A percentile compares a stretch with the other conserved stretches of the same genome.
These are phyloP conservation scores for Talaromyces stipitatus DNA, from an alignment of 495 filamentous ascomycete species.

Conservation along the genomic window DNA sequence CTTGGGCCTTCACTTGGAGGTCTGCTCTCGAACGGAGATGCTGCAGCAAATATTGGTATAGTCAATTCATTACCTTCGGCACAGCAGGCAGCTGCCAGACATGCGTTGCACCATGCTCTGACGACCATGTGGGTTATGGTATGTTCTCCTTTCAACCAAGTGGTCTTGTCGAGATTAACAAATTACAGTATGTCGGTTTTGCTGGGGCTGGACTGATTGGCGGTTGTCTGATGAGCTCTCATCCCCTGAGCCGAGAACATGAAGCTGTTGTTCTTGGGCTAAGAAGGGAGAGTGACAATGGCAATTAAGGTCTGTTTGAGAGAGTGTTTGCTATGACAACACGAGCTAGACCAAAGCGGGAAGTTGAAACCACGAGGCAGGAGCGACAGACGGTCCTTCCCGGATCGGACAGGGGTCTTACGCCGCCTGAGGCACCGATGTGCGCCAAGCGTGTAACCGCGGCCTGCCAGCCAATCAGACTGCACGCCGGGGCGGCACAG, in stretches of 20 bases:
- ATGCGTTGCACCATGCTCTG: conserved; percentile 49
- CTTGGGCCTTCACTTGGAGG: conserved; percentile 14
- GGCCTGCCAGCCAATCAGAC: neutral
- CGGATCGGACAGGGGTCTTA: neutral
- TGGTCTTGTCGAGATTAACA: neutral
- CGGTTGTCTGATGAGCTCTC: neutral
- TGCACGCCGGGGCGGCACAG: neutral
- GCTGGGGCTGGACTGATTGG: neutral
- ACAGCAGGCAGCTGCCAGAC: conserved; percentile 39
- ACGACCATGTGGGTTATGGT: conserved; percentile 59
- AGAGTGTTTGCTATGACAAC: conserved; percentile 1
- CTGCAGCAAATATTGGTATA: conserved; percentile 8
- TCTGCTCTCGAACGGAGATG: conserved; percentile 12
- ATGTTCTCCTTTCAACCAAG: neutral
- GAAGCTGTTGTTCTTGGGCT: neutral
- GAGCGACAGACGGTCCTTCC: neutral
- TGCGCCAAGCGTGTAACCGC: neutral
- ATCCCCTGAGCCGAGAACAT: conserved; percentile 1
- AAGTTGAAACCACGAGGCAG: neutral
- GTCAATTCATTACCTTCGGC: conserved; percentile 43
- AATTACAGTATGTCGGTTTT: neutral
- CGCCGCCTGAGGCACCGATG: neutral
- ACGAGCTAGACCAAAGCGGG: neutral
- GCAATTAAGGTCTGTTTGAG: neutral
- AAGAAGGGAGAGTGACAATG: neutral